Evolutionary conservation across 768 basidiomycete species (phyloP), one percentile per base, ranked within the genome.

Genomic region (Suillus bovinus): DNA sequence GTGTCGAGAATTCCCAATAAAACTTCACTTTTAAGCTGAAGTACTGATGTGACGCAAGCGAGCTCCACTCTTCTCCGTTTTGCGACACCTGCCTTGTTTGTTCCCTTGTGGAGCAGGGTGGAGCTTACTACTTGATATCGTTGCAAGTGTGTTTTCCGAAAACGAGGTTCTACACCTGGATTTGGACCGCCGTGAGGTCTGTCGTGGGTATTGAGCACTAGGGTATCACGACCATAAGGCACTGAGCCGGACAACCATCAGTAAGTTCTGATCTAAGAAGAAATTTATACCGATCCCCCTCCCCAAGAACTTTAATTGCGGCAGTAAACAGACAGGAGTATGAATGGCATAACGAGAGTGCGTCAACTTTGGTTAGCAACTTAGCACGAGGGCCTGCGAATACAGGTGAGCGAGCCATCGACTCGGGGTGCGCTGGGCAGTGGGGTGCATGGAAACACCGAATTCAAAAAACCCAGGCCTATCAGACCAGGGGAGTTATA

Each of bases 201-300:
- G 11, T 11, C 24, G 24, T 27, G 38, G 38, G 31, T 34, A 27
- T 39, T 24, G 22, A 5, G 22, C 34, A 24, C 33, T 34, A n/a
- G n/a, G 33, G 22, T 24, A 24, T 38, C 24, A 36, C 10, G 24
- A 27, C 54, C 20, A 36, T 24, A 56, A 3, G 22, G 36, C 10
- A 36, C 22, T 38, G 34, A 17, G n/a, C n/a, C n/a, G n/a, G n/a
- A n/a, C 33, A 17, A 17, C 54, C 38, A 56, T 56, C 55, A 56
- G 17, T 11, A 27, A 29, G 24, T 27, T 38, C 10, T 17, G 53
- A 55, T 20, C 22, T 11, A 27, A 36, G 24, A 39, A 56, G 55
- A 11, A 29, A 27, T 13, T 56, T 34, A 5, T 42, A 57, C 57
- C 67, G 63, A 68, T 67, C 59, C 42, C 59, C 63, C 56, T 61